Evolutionary conservation across 148 eudicot species (phyloP).

Genomic region (Mesembryanthemum crystallinum): DNA sequence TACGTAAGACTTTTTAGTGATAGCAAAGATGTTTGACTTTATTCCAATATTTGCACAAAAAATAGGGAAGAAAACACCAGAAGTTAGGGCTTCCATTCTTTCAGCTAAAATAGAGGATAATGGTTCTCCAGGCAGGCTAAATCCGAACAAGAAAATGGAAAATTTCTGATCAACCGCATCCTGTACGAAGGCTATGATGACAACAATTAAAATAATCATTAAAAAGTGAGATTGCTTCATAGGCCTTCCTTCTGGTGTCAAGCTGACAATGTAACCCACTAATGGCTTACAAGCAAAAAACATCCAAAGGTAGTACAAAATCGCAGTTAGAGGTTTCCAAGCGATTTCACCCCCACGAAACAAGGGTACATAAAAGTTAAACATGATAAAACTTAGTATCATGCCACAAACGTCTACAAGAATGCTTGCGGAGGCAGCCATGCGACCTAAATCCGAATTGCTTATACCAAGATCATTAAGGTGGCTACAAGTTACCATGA

Average conservation of each 20-base stretch:
- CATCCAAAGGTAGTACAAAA: not conserved
- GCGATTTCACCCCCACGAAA: too few species aligned
- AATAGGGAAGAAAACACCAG: slow-evolving; percentile 22
- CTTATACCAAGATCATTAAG: slow-evolving; percentile 28
- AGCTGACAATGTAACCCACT: not conserved
- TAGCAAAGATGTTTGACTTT: not conserved
- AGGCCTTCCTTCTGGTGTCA: not conserved
- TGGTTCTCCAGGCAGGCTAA: slow-evolving; percentile 22
- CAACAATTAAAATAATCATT: not conserved
- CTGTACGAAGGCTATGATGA: not conserved
- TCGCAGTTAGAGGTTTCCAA: not conserved
- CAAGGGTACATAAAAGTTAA: not conserved
- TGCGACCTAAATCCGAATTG: slow-evolving; percentile 20
- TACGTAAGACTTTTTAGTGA: not conserved
- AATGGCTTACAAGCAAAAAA: slow-evolving; percentile 16
- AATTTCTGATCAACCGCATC: slow-evolving; percentile 13
- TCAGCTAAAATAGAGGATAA: slow-evolving; percentile 16
- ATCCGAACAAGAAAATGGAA: slow-evolving; percentile 14
- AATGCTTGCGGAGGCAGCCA: slow-evolving; percentile 8
- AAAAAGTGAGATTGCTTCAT: slow-evolving; percentile 2
- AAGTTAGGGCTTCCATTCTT: slow-evolving; percentile 22
- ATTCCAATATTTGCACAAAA: slow-evolving; percentile 20
- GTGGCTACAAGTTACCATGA: slow-evolving; percentile 27
- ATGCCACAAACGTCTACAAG: slow-evolving; percentile 1
- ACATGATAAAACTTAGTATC: not conserved